Base-by-base conservation (phyloP, 2,329 filamentous ascomycete species). In the Lasiodiplodia hormozganensis region DNA sequence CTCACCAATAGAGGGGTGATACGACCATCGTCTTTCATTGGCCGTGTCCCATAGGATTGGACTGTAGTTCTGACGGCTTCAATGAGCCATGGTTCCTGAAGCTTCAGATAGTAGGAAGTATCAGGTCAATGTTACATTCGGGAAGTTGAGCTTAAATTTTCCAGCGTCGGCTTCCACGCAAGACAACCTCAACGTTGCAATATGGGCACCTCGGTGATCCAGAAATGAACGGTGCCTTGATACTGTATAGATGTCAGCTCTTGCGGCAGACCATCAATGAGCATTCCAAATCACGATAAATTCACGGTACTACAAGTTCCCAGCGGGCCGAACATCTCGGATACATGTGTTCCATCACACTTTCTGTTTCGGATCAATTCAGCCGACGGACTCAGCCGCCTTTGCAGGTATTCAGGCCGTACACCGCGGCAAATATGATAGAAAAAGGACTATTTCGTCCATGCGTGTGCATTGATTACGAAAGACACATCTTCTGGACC, bases 371-470 rank as follows among this genome's bases (percentile, higher is more conserved):
- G 57, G 57, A 47, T 23, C 38, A 21, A n/a, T 14, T n/a, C 36
- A 25, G 36, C 56, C 56, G 56, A 43, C 56, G 56, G 36, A 36
- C 25, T 23, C 56, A 60, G 34, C 36, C 56, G 56, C 18, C 34
- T 14, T 18, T n/a, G 12, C 36, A 60, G 25, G 25, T 60, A 60
- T 23, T 23, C 21, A 43, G 28, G 43, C 36, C 12, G 3, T 36
- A 8, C 31, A 23, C 38, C 23, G 6, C 38, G 38, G 38, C 38
- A 40, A 16, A 16, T 40, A 16, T 40, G 12, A 16, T 12, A 4
- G 38, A 40, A 40, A n/a, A 47, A 47, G n/a, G 6, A 21, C 16
- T 7, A 8, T n/a, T 18, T 43, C 7, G 14, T 8, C 52, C 10
- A n/a, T 10, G 25, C 31, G 11, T 34, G 25, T 34, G 14, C 3